Conservation (phyloP, 2,329 filamentous ascomycete genomes). For the Trichoderma afroharzianum region DNA sequence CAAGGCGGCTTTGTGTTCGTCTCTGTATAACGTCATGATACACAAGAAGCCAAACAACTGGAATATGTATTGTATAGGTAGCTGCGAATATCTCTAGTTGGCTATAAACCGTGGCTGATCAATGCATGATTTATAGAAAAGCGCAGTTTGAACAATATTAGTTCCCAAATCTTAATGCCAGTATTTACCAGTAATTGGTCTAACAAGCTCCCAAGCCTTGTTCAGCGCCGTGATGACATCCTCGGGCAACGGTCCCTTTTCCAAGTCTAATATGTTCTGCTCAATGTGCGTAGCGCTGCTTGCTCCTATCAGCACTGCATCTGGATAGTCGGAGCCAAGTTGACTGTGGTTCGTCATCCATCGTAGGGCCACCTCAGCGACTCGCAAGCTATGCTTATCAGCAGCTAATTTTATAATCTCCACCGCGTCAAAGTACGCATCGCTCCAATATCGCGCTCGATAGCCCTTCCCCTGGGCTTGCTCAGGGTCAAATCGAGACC, state of each 20-base stretch:
- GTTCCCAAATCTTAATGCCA: background rate
- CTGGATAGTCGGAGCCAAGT: background rate
- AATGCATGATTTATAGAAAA: background rate
- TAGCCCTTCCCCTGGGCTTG: background rate
- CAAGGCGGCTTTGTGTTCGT: too few species aligned
- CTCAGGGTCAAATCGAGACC: background rate
- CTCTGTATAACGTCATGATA: too few species aligned
- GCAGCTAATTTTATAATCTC: background rate
- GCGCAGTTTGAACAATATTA: background rate
- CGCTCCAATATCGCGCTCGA: background rate
- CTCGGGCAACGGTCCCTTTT: background rate
- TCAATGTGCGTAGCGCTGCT: background rate
- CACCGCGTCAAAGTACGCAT: background rate
- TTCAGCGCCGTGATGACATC: background rate
- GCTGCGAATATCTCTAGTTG: background rate
- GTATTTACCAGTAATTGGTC: background rate
- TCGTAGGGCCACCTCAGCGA: background rate
- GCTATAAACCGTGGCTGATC: background rate
- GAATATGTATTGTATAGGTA: background rate
- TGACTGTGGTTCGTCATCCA: background rate
- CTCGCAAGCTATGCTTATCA: background rate
- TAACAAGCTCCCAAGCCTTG: background rate
- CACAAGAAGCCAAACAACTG: background rate
- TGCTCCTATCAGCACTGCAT: background rate
- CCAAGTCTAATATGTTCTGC: background rate